These are phyloP conservation scores for Entrophospora sp. DNA, from an alignment of 192 early-diverging fungal genomes.

Conservation along the genomic window DNA sequence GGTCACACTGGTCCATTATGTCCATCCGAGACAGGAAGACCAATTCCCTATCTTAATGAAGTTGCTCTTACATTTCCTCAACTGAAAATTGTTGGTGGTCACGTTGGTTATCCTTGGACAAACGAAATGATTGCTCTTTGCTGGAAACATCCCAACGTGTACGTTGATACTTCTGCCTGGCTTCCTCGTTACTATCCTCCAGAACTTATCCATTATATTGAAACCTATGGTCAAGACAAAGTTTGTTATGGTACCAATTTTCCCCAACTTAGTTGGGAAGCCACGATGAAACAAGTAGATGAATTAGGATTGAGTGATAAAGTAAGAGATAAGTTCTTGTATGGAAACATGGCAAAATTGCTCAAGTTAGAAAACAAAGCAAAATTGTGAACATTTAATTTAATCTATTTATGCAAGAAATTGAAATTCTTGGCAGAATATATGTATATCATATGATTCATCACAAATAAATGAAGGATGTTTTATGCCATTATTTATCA, in stretches of 20 bases:
- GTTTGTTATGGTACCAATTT: constrained; percentile 10
- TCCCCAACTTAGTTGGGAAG: constrained; percentile 9
- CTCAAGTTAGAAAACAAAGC: constrained; percentile 9
- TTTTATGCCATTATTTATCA: too few species aligned
- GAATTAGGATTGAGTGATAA: constrained; percentile 1
- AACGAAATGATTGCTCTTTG: constrained; percentile 3
- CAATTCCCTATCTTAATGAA: constrained; percentile 9
- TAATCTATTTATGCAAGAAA: too few species aligned
- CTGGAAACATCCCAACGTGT: constrained; percentile 4
- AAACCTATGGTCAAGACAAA: constrained; percentile 1
- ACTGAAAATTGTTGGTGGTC: constrained; percentile 4
- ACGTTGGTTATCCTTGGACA: constrained; percentile 2
- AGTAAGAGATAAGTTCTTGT: not conserved
- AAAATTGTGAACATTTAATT: not conserved
- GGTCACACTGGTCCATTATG: constrained; percentile 6
- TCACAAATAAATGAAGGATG: too few species aligned
- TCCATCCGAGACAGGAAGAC: constrained; percentile 4
- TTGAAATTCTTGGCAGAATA: too few species aligned
- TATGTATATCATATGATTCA: too few species aligned
- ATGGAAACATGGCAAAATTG: constrained; percentile 7
- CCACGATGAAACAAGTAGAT: constrained; percentile 7
- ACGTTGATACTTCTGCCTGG: constrained; percentile 5
- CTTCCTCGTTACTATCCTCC: constrained; percentile 4
- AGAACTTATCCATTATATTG: constrained; percentile 5
- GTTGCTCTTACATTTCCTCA: not conserved